A percentile compares a stretch with the other conserved stretches of the same genome.
Evolutionary conservation across 352 stramenopile species (phyloP).

Genomic region (Phytophthora uliginosa): DNA sequence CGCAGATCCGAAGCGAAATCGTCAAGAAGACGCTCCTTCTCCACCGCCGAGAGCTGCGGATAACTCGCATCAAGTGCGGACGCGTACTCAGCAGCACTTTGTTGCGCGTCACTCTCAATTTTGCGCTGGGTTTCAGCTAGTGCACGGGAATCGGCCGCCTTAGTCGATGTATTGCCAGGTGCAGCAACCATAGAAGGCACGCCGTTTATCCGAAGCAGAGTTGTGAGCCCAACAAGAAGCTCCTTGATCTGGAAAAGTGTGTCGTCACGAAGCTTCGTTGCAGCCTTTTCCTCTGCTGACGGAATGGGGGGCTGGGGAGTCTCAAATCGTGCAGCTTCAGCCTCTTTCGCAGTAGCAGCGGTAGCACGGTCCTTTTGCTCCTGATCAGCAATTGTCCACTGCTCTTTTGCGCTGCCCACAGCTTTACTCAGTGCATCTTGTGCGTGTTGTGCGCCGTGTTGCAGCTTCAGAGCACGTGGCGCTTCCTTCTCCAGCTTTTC

Average conservation of each 20-base stretch:
- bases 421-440: constrained; percentile 31
- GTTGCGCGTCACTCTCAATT: constrained; percentile 27
- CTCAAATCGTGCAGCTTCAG: not conserved
- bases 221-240: constrained; percentile 47
- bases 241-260: constrained; percentile 74
- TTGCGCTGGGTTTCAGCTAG: constrained; percentile 13
- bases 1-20: constrained; percentile 65
- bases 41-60: constrained; percentile 51
- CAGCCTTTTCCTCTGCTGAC: constrained; percentile 21
- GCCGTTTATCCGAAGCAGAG: constrained; percentile 30
- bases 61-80: constrained; percentile 51
- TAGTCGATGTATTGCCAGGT: not conserved
- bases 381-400: constrained; percentile 22
- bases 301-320: not conserved
- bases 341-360: not conserved
- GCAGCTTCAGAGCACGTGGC: constrained; percentile 24
- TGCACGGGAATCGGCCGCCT: not conserved
- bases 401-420: constrained; percentile 34
- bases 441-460: constrained; percentile 22
- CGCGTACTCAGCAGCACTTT: constrained; percentile 53
- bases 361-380: constrained; percentile 20
- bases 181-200: constrained; percentile 6
- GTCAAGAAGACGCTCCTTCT: constrained; percentile 58
- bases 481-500: constrained; percentile 38
- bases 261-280: constrained; percentile 41